Evolutionary conservation across 23 red algal species (phyloP).

Genomic region (Gracilaria domingensis): DNA sequence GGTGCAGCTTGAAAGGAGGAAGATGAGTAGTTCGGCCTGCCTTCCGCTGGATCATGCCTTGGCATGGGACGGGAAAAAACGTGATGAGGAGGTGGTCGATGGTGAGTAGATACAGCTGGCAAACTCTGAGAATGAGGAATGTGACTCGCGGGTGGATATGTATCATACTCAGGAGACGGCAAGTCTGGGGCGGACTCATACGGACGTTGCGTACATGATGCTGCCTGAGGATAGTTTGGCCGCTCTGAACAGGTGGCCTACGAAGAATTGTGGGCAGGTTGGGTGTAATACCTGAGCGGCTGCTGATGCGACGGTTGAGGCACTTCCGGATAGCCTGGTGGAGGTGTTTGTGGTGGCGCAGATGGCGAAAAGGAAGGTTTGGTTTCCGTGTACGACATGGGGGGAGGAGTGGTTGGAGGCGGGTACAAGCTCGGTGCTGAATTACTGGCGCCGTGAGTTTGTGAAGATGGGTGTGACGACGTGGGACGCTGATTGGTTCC

Average conservation of each 20-base stretch:
- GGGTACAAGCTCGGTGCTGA: background rate
- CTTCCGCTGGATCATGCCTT: background rate
- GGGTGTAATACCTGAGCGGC: background rate
- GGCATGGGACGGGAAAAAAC: background rate
- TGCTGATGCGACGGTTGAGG: background rate
- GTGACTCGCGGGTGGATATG: background rate
- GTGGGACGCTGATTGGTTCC: background rate
- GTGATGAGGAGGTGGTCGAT: background rate
- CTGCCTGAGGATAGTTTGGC: background rate
- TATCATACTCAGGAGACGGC: background rate
- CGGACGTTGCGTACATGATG: background rate
- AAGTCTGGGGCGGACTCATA: background rate
- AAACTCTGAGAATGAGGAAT: background rate
- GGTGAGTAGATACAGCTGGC: background rate
- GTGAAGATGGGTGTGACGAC: background rate
- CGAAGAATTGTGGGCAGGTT: background rate
- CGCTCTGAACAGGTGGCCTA: background rate
- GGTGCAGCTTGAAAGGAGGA: background rate
- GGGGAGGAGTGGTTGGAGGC: background rate
- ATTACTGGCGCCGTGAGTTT: background rate
- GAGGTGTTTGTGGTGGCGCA: background rate
- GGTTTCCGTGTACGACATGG: too few species aligned
- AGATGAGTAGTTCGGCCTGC: too few species aligned
- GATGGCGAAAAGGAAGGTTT: background rate
- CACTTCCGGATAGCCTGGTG: background rate